These are phyloP conservation scores for Ophiobolus disseminans DNA, from an alignment of 2,329 filamentous ascomycete species.

Conservation along the genomic window DNA sequence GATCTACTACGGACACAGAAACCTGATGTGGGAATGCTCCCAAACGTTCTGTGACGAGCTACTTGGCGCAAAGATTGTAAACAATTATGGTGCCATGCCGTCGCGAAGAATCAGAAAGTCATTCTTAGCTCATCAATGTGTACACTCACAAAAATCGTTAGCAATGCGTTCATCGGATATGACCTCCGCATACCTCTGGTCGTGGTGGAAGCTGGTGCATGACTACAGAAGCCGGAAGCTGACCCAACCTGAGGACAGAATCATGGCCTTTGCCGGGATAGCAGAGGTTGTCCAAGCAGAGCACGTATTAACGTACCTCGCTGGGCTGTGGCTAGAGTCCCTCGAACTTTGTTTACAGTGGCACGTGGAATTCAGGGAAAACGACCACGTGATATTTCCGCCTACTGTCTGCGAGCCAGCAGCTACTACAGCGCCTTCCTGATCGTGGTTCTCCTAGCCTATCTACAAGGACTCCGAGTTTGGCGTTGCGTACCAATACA, in stretches of 20 bases:
- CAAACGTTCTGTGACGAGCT: slow-evolving; percentile 16
- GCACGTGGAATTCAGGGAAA: not conserved
- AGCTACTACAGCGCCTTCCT: not conserved
- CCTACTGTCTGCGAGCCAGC: not conserved
- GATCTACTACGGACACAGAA: slow-evolving; percentile 14
- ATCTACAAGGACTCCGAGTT: not conserved
- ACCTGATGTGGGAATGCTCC: slow-evolving; percentile 21
- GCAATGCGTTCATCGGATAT: too few relatives aligned
- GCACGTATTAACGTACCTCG: slow-evolving; percentile 11
- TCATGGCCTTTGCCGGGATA: slow-evolving; percentile 14
- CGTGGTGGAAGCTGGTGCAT: slow-evolving; percentile 3
- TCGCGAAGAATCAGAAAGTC: not conserved
- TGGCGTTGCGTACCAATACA: too few relatives aligned
- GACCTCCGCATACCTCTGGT: not conserved
- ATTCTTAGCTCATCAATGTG: too few relatives aligned
- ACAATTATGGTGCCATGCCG: too few relatives aligned
- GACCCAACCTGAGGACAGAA: slow-evolving; percentile 4
- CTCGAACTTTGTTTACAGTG: slow-evolving; percentile 7
- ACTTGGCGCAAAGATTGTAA: slow-evolving; percentile 4
- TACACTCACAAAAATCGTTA: too few relatives aligned
- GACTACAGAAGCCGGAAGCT: slow-evolving; percentile 11
- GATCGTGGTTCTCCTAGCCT: not conserved
- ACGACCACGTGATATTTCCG: too few relatives aligned
- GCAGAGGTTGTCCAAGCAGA: slow-evolving; percentile 2
- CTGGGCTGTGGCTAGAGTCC: slow-evolving; percentile 10